phyloP scores from a whole-genome alignment of 2,329 filamentous ascomycete genomes.

The Microdochium paspali region DNA sequence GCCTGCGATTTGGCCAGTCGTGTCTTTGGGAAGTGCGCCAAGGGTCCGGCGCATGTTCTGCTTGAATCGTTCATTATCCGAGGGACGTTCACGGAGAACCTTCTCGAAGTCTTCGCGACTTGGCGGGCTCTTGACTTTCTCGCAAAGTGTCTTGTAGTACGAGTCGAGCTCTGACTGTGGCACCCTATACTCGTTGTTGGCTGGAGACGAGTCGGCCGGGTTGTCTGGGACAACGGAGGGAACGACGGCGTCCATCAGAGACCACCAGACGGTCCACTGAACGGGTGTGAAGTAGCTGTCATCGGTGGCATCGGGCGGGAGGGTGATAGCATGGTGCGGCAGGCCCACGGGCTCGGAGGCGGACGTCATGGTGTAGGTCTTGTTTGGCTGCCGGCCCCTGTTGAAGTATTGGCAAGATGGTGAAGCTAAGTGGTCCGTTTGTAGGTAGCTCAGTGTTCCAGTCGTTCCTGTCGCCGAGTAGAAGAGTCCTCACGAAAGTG shows the following conservation, averaged over 20 bases:
- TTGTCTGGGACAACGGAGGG: not conserved
- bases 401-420: no score
- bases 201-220: not conserved
- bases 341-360: not conserved
- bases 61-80: not conserved
- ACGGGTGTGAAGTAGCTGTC: not conserved
- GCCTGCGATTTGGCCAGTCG: not conserved
- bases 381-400: no score
- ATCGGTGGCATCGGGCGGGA: not conserved
- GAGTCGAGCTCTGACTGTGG: not conserved
- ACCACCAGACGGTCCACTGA: not conserved
- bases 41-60: slow-evolving; percentile 1
- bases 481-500: no score
- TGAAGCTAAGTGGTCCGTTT: no score
- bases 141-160: not conserved
- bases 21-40: not conserved
- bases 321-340: not conserved
- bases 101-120: not conserved
- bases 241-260: not conserved
- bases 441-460: no score
- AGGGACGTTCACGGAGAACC: not conserved
- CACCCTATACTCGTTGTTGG: not conserved
- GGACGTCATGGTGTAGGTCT: not conserved
- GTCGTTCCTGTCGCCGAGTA: no score
- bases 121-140: not conserved